Evolutionary conservation across 208 protist genomes (phyloP).

Genomic region (Leishmania lainsoni): DNA sequence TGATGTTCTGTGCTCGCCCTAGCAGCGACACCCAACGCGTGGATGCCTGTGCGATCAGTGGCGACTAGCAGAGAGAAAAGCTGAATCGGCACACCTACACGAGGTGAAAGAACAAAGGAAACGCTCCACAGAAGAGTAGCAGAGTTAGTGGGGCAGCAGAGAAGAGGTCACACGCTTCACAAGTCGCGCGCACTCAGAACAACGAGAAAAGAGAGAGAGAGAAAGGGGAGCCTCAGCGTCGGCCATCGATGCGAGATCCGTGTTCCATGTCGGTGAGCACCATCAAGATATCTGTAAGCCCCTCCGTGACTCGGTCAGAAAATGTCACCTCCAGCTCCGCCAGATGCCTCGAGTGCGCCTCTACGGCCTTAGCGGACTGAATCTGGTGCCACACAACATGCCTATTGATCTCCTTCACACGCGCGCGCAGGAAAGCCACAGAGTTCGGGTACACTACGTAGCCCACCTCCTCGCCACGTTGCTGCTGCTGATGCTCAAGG

Average conservation of each 20-base stretch:
- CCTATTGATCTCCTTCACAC: slow-evolving; percentile 49
- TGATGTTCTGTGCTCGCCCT: neutral
- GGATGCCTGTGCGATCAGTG: neutral
- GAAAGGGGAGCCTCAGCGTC: neutral
- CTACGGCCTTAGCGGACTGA: slow-evolving; percentile 31
- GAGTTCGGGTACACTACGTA: slow-evolving; percentile 33
- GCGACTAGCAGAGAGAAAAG: slow-evolving; percentile 2
- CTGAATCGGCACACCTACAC: neutral
- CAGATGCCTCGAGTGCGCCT: slow-evolving; percentile 38
- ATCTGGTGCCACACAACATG: slow-evolving; percentile 58
- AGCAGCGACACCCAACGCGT: neutral
- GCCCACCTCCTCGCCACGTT: slow-evolving; percentile 1
- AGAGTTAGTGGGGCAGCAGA: too few relatives aligned
- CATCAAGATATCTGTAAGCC: slow-evolving; percentile 62
- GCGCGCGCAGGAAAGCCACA: slow-evolving; percentile 30
- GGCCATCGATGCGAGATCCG: slow-evolving; percentile 12
- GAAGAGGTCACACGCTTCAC: neutral
- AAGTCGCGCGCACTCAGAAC: neutral
- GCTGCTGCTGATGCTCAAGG: neutral
- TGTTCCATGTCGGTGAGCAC: slow-evolving; percentile 51
- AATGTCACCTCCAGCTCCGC: slow-evolving; percentile 39
- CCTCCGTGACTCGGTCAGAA: slow-evolving; percentile 39
- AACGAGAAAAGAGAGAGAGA: neutral
- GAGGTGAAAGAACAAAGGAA: neutral
- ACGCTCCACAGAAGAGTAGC: neutral